Percentiles rank a stretch among this genome's conserved stretches.
phyloP scores from a whole-genome alignment of 805 yeast species.

The Kodamaea kakaduensis region DNA sequence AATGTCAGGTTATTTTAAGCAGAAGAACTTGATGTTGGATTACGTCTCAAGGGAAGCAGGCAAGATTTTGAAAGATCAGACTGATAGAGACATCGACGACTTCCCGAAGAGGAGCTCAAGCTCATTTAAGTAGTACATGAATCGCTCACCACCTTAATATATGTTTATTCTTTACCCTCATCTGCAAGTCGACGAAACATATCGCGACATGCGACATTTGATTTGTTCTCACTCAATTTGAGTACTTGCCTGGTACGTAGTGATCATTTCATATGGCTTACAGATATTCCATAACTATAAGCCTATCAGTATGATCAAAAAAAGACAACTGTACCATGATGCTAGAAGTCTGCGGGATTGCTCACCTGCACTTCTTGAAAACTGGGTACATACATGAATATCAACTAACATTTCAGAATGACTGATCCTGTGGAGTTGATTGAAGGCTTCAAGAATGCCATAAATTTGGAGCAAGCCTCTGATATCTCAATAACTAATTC shows the following conservation, averaged over 20 bases:
- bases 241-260: slow-evolving; percentile 6
- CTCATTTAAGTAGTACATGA: too few species aligned
- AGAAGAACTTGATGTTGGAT: slow-evolving; percentile 35
- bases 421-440: slow-evolving; percentile 11
- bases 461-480: slow-evolving; percentile 34
- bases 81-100: slow-evolving; percentile 27
- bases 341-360: slow-evolving; percentile 18
- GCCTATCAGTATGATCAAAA: slow-evolving; percentile 17
- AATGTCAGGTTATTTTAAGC: slow-evolving; percentile 49
- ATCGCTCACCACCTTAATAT: too few species aligned
- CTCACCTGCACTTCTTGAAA: slow-evolving; percentile 22
- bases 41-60: slow-evolving; percentile 30
- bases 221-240: too few species aligned
- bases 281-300: slow-evolving; percentile 8
- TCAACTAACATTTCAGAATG: slow-evolving; percentile 5
- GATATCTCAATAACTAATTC: slow-evolving; percentile 32
- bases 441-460: slow-evolving; percentile 27
- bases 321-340: slow-evolving; percentile 21
- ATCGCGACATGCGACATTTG: too few species aligned
- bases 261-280: background rate
- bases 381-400: slow-evolving; percentile 23
- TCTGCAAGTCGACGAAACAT: too few species aligned
- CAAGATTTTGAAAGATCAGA: slow-evolving; percentile 26
- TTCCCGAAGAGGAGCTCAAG: too few species aligned
- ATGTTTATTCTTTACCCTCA: too few species aligned